Evolutionary conservation across 164 flowering plant species (phyloP), one percentile per base, ranked within the genome.

Genomic region (Berberis thunbergii): DNA sequence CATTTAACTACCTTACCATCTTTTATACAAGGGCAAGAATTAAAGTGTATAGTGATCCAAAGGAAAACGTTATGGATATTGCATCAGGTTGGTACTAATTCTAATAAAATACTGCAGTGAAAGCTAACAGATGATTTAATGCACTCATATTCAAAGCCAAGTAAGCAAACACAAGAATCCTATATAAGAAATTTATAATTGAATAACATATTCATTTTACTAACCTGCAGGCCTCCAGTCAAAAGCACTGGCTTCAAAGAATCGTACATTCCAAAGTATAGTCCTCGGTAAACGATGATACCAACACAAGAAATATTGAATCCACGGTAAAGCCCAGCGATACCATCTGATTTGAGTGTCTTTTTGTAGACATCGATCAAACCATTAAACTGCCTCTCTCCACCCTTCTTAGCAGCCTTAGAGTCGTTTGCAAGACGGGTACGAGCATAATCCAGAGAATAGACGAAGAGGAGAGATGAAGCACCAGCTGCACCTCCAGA

Each of bases 401-500:
- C 93, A 56, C 96, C 96, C 76, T 82, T 82, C 81, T 89, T 89
- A 7, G 90, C 84, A n/a, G 96, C 84, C 79, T 89, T 85, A 2
- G 96, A 73, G 75, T 88, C 96, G 72, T 84, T 88, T 3, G 96
- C 88, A 53, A 88, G 76, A 66, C 96, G 86, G 54, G 96, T 89
- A 58, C 91, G 70, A 41, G 92, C 91, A 75, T 85, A 89, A 54
- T 89, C 92, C 60, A 89, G 59, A 56, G 96, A 89, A 70, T 83
- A 86, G 43, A 89, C 96, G 77, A 89, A 89, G 53, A 86, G 71
- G 11, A 83, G 72, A 53, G 91, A 89, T n/a, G 89, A 86, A 62
- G 93, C 96, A 78, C 93, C 96, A 69, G 96, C 96, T 68, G 86
- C 87, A 78, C 89, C 93, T 71, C 96, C 96, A 67, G 96, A 89